Evolutionary conservation across 345 rosid genomes (phyloP).

Genomic region (Camelina hispida): DNA sequence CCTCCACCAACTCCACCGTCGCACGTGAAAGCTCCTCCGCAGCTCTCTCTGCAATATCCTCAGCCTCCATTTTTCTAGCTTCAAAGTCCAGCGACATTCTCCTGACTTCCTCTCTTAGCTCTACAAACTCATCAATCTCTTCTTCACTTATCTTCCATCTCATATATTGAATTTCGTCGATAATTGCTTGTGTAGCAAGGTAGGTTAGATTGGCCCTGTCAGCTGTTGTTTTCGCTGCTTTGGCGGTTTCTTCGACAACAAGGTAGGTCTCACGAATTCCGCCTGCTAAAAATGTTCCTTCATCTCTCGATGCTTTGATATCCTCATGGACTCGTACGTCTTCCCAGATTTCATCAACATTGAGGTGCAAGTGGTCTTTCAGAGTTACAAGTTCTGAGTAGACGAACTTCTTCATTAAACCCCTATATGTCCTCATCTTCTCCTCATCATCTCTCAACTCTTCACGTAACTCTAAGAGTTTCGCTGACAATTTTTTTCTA

Average conservation of each 20-base stretch:
- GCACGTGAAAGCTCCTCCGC: constrained; percentile 29
- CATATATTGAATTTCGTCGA: not conserved
- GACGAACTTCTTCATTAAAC: not conserved
- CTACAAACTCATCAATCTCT: not conserved
- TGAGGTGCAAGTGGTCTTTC: not conserved
- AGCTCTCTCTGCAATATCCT: constrained; percentile 1
- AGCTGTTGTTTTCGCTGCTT: constrained; percentile 11
- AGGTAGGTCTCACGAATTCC: not conserved
- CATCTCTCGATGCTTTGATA: not conserved
- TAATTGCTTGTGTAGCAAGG: not conserved
- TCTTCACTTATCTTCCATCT: constrained; percentile 4
- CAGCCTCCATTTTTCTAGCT: constrained; percentile 18
- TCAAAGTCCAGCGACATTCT: constrained; percentile 3
- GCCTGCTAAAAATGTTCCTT: not conserved
- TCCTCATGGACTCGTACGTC: not conserved
- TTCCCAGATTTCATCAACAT: not conserved
- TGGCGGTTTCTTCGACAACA: constrained; percentile 21
- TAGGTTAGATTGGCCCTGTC: not conserved
- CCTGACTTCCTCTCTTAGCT: constrained; percentile 16
- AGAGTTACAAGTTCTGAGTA: constrained; percentile 14
- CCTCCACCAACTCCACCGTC: constrained; percentile 20
- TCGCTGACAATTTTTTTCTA: not conserved
- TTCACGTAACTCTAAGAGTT: constrained; percentile 15
- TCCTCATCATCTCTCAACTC: constrained; percentile 17
- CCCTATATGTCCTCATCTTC: constrained; percentile 3